Evolutionary conservation across 2,329 filamentous ascomycete genomes (phyloP), one percentile per base, ranked within the genome.

Genomic region (Drechmeria coniospora): DNA sequence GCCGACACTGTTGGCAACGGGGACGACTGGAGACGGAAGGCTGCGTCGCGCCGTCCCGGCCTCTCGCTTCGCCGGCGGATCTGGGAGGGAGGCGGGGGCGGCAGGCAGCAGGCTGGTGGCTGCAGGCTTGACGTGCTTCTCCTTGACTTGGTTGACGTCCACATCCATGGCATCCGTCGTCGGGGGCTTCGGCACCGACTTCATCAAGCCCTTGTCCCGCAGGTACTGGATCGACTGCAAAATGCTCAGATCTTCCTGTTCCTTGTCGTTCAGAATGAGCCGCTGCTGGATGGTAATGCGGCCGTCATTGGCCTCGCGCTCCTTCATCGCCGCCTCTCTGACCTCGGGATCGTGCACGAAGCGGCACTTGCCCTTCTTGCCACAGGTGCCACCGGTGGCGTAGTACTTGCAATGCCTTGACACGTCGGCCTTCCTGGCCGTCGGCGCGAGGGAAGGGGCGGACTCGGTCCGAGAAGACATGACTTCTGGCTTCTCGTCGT

Each of bases 331-430:
- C 37, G 68, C 68, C 42, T 73, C 68, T 39, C 73, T 63, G 32
- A 74, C 65, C 36, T 66, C 64, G 12, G 65, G 62, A 45, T 78
- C 73, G 48, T 78, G 73, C 37, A 75, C 69, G 53, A 78, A 78
- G 54, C 73, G 73, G 59, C 73, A 78, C 70, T 77, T 77, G 69
- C 70, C 69, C 65, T 75, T 75, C 63, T 78, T 78, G 28, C 72
- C 73, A 52, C 73, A 78, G 32, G 61, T 73, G 34, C 73, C 73
- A 38, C 73, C 73, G 28, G 72, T 77, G 21, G 72, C 74, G 46
- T 68, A 78, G 50, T 78, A 78, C 53, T 78, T 78, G 66, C 73
- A 78, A 43, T 76, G 72, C 37, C 67, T 70, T 27, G 67, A 63
- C 23, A 73, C 62, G 42, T 76, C 71, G 27, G 71, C 70, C 45